A percentile compares a stretch with the other conserved stretches of the same genome.
phyloP scores from a whole-genome alignment of 2,329 filamentous ascomycete species.

The Pseudonectria buxi region DNA sequence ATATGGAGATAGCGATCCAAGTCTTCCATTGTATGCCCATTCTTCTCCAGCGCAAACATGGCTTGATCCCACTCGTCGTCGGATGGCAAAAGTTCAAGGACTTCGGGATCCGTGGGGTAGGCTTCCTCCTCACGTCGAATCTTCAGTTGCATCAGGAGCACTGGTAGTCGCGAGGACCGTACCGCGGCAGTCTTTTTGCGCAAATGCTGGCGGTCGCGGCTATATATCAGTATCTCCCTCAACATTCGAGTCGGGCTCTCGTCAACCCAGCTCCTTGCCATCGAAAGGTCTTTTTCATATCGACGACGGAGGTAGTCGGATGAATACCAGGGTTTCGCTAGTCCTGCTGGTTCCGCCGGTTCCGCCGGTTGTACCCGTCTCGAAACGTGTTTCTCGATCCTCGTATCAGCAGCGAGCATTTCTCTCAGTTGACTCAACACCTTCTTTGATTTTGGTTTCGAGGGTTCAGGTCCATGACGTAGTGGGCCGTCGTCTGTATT shows the following conservation, averaged over 20 bases:
- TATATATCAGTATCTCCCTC: slow-evolving; percentile 12
- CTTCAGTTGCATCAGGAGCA: slow-evolving; percentile 27
- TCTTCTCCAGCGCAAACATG: slow-evolving; percentile 11
- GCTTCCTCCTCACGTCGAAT: slow-evolving; percentile 18
- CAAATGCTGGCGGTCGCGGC: slow-evolving; percentile 4
- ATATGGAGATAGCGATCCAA: slow-evolving; percentile 24
- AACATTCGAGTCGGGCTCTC: slow-evolving; percentile 20
- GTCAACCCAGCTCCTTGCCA: slow-evolving; percentile 16
- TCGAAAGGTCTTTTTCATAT: slow-evolving; percentile 13
- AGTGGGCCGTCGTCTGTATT: not conserved
- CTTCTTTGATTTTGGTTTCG: no score
- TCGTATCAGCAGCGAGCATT: no score
- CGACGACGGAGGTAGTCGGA: slow-evolving; percentile 2
- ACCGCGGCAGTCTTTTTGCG: slow-evolving; percentile 15
- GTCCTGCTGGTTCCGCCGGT: not conserved
- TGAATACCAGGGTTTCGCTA: slow-evolving; percentile 3
- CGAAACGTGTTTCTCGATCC: not conserved
- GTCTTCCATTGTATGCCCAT: slow-evolving; percentile 14
- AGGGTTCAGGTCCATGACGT: not conserved
- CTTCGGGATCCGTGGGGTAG: slow-evolving; percentile 6
- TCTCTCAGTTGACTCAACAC: not conserved
- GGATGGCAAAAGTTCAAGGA: slow-evolving; percentile 20
- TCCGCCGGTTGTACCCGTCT: not conserved
- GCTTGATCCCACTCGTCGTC: slow-evolving; percentile 16
- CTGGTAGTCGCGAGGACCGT: slow-evolving; percentile 21